Evolutionary conservation across 805 yeast species (phyloP), one percentile per base, ranked within the genome.

Genomic region (Cyberlindnera galapagoensis): DNA sequence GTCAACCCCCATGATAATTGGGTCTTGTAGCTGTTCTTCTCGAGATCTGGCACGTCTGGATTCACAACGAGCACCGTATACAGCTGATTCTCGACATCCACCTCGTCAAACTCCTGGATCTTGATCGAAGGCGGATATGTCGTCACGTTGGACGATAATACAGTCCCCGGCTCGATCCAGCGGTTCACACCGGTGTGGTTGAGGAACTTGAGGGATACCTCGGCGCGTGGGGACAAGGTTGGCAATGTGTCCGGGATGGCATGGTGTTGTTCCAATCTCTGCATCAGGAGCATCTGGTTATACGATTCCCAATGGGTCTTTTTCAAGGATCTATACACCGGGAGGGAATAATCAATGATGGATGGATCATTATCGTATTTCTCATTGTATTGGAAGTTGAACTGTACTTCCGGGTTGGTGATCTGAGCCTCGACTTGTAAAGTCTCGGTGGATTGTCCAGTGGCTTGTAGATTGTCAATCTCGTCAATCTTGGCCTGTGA

Each of bases 201-300:
- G 5, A 87, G 79, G 52, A 88, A 88, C 59, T 76, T 76, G 27
- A 92, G 51, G 27, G 72, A 66, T 6, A 90, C 83, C 32, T 82
- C 86, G 12, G 74, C 90, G 41, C 68, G 62, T 13, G 97, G 97
- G 8, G 71, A 78, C 36, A 92, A 59, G 3, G 97, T 87, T 18
- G 97, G 92, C 56, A 92, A 54, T 4, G 97, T 88, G 54, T 92
- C 98, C 11, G 98, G 98, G 38, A 92, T 83, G 26, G 85, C 85
- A 26, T 71, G 71, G 45, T 86, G 62, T 35, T 81, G 76, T 61
- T 92, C 98, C 33, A 92, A 60, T 63, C 97, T 76, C 63, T 92
- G 97, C 92, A 92, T 85, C 33, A 80, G 64, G 31, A 85, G 53
- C 84, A 86, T 81, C 57, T 75, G 74, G 26, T 74, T 78, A 41